phyloP scores from a whole-genome alignment of 2,329 filamentous ascomycete species.

The Onygena corvina region DNA sequence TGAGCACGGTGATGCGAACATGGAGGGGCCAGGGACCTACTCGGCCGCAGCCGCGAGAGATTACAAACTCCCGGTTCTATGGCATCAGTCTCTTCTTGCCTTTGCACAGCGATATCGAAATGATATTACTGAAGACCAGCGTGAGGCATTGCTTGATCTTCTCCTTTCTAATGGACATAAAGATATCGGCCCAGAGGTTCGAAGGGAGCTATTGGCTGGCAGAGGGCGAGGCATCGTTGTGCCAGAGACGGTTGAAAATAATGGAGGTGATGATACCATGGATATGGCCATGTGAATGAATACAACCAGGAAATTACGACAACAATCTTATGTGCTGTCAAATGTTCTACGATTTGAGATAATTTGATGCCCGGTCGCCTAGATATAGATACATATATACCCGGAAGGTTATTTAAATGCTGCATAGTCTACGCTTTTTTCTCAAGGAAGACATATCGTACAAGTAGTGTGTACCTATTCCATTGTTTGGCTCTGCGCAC shows the following conservation, averaged over 20 bases:
- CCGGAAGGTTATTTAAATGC: too few relatives aligned
- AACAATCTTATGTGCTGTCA: neutral
- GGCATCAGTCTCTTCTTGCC: slow-evolving; percentile 85
- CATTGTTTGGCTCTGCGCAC: neutral
- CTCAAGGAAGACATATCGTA: too few relatives aligned
- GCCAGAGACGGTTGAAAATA: slow-evolving; percentile 36
- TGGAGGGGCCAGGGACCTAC: slow-evolving; percentile 26
- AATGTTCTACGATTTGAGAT: neutral
- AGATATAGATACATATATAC: too few relatives aligned
- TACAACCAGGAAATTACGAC: neutral
- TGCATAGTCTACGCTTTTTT: too few relatives aligned
- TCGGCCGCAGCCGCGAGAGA: slow-evolving; percentile 41
- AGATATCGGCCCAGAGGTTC: slow-evolving; percentile 79
- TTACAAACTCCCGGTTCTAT: slow-evolving; percentile 72
- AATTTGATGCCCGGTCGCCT: too few relatives aligned
- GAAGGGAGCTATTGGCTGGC: slow-evolving; percentile 77
- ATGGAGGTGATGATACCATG: slow-evolving; percentile 80
- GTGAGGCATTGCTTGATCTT: slow-evolving; percentile 80
- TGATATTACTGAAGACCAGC: slow-evolving; percentile 89
- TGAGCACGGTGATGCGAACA: slow-evolving; percentile 43
- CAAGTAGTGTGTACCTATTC: neutral
- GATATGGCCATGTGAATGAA: slow-evolving; percentile 42
- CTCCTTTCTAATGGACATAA: slow-evolving; percentile 74
- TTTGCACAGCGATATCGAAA: slow-evolving; percentile 94
- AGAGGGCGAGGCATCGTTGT: slow-evolving; percentile 64